A percentile compares a stretch with the other conserved stretches of the same genome.
Evolutionary conservation across 768 basidiomycete genomes (phyloP).

Genomic region (Lactarius tabidus): DNA sequence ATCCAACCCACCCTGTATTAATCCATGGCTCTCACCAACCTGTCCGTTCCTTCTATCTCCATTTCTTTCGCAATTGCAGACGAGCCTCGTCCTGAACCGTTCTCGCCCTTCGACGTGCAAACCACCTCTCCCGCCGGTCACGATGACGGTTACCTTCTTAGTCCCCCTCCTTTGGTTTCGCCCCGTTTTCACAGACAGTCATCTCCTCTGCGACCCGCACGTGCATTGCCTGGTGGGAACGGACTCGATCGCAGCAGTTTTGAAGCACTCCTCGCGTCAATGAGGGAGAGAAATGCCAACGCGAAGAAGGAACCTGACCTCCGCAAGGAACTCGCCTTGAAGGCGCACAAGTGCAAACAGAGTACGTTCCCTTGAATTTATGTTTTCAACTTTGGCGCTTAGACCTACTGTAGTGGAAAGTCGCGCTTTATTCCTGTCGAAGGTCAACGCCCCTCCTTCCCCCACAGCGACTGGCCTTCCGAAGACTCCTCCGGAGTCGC

Average conservation of each 20-base stretch:
- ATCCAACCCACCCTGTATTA: slow-evolving; percentile 26
- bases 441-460: slow-evolving; percentile 62
- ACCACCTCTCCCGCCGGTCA: slow-evolving; percentile 30
- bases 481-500: slow-evolving; percentile 66
- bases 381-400: neutral
- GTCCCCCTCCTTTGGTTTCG: slow-evolving; percentile 49
- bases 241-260: slow-evolving; percentile 64
- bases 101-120: slow-evolving; percentile 53
- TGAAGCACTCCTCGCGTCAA: slow-evolving; percentile 56
- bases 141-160: slow-evolving; percentile 55
- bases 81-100: slow-evolving; percentile 48
- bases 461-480: slow-evolving; percentile 54
- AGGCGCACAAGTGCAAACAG: slow-evolving; percentile 69
- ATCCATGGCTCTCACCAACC: slow-evolving; percentile 33
- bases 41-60: slow-evolving; percentile 60
- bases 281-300: slow-evolving; percentile 51
- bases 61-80: slow-evolving; percentile 66
- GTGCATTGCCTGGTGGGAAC: slow-evolving; percentile 37
- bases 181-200: slow-evolving; percentile 40
- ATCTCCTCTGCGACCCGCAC: slow-evolving; percentile 48
- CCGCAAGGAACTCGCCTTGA: slow-evolving; percentile 70
- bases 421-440: slow-evolving; percentile 71
- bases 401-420: slow-evolving; percentile 52
- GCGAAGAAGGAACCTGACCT: slow-evolving; percentile 53
- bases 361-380: slow-evolving; percentile 40